phyloP scores from a whole-genome alignment of 305 asterid species.

The Solanum hybrid region DNA sequence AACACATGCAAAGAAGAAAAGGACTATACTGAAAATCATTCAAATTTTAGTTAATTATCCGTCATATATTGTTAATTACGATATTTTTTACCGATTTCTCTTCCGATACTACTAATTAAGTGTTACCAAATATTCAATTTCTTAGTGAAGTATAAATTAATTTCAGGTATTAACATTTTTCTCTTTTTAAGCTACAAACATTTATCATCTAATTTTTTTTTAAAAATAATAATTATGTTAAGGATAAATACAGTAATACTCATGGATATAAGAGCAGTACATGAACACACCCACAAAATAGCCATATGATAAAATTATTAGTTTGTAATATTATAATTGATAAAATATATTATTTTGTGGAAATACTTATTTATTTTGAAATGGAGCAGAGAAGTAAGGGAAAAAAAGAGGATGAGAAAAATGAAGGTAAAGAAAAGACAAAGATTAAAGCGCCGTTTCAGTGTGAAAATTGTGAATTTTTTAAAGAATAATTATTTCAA shows the following conservation, averaged over 20 bases:
- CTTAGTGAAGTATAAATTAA: not conserved
- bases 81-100: no score
- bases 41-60: not conserved
- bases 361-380: not conserved
- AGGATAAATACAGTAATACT: not conserved
- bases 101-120: not conserved
- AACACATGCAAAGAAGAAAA: not conserved
- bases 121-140: not conserved
- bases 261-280: not conserved
- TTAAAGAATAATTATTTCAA: no score
- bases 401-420: not conserved
- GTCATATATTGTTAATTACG: not conserved
- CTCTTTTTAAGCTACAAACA: not conserved
- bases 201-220: not conserved
- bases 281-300: not conserved
- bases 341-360: not conserved
- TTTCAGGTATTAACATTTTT: not conserved
- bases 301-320: no score
- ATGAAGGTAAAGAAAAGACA: not conserved
- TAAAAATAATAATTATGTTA: no score
- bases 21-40: not conserved
- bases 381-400: not conserved
- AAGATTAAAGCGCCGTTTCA: not conserved
- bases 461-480: not conserved
- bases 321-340: not conserved